Conservation (phyloP, 2,329 filamentous ascomycete genomes). For the Diaporthe destruens region DNA sequence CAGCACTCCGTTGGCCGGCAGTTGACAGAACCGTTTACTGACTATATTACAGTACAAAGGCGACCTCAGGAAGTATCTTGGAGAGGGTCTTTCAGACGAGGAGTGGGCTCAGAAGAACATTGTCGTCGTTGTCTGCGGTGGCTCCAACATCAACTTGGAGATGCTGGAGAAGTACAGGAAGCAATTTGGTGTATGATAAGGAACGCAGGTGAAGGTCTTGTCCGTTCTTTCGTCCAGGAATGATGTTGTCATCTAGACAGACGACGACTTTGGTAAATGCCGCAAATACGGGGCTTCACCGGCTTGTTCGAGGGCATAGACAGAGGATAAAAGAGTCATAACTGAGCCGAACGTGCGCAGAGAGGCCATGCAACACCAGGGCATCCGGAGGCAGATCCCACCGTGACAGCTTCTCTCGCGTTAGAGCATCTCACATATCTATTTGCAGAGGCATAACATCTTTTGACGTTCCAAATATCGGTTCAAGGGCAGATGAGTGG, state of each 20-base stretch:
- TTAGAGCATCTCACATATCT: too few species aligned
- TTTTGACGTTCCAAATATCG: not conserved
- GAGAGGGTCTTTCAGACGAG: conserved; percentile 63
- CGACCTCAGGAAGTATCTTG: conserved; percentile 71
- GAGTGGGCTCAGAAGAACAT: conserved; percentile 77
- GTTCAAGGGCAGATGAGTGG: not conserved
- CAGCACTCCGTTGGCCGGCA: not conserved
- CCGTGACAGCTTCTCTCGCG: not conserved
- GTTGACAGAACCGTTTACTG: not conserved
- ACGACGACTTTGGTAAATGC: not conserved
- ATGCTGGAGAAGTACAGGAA: conserved; percentile 71
- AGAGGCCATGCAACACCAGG: not conserved
- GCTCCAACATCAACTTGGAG: conserved; percentile 73
- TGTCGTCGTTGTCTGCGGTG: conserved; percentile 88
- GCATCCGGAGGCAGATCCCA: not conserved
- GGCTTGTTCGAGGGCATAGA: not conserved
- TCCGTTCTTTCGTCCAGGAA: too few species aligned
- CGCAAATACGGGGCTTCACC: not conserved
- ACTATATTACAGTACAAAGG: conserved; percentile 64
- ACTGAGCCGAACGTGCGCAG: not conserved
- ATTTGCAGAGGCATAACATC: too few species aligned
- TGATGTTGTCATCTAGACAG: not conserved
- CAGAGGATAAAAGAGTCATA: not conserved
- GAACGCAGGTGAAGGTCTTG: too few species aligned
- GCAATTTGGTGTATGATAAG: conserved; percentile 53